A percentile compares a stretch with the other conserved stretches of the same genome.
Conservation (phyloP, 495 filamentous ascomycete genomes). For the Aspergillus cavernicola region DNA sequence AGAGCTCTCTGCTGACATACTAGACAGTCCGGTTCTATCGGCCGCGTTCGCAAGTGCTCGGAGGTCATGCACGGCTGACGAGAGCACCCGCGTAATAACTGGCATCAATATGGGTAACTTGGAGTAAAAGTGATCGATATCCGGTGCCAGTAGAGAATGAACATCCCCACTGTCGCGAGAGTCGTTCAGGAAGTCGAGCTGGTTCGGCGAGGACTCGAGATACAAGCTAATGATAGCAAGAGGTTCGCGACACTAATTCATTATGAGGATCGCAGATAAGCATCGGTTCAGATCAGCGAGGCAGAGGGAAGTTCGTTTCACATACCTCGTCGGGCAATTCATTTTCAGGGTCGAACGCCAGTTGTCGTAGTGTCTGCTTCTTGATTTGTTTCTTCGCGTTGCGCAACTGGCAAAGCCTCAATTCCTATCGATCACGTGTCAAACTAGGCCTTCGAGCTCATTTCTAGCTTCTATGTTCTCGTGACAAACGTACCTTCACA, state of each 20-base stretch:
- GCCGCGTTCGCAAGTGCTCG: conserved; percentile 26
- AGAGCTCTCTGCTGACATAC: conserved; percentile 1
- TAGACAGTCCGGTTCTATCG: background rate
- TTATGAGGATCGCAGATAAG: background rate
- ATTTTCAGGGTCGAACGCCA: conserved; percentile 34
- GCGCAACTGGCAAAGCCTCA: conserved; percentile 36
- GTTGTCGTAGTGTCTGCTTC: conserved; percentile 27
- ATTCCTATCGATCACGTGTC: conserved; percentile 23
- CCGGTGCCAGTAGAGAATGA: conserved; percentile 32
- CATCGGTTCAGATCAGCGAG: background rate
- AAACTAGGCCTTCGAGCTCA: background rate
- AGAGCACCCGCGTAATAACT: conserved; percentile 27
- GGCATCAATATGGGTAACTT: conserved; percentile 27
- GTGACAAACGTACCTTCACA: conserved; percentile 41
- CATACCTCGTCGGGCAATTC: conserved; percentile 34
- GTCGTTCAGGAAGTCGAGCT: conserved; percentile 24
- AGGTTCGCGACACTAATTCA: conserved; percentile 33
- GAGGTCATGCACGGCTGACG: conserved; percentile 25
- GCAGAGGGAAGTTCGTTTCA: background rate
- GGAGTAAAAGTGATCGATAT: conserved; percentile 37
- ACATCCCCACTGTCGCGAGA: conserved; percentile 18
- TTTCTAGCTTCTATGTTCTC: background rate
- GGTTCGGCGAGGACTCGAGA: conserved; percentile 30
- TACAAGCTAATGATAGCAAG: conserved; percentile 36
- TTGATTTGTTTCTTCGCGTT: conserved; percentile 37